These are phyloP conservation scores for Penicillium salamii DNA, from an alignment of 495 filamentous ascomycete genomes.

Conservation along the genomic window DNA sequence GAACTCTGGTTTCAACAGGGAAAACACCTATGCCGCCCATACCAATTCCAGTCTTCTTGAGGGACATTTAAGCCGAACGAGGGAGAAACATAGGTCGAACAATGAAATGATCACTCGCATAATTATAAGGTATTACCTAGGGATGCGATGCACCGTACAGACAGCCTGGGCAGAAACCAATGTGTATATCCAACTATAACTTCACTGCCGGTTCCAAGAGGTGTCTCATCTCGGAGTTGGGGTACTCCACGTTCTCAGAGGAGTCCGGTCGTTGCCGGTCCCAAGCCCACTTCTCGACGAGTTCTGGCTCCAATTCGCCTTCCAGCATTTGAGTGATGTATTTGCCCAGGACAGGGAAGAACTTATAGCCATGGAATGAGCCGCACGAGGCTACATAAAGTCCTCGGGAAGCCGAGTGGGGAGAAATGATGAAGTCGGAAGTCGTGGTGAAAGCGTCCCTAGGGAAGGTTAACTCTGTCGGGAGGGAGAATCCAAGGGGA, in stretches of 20 bases:
- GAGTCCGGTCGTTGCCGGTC: constrained; percentile 45
- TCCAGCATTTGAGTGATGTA: constrained; percentile 57
- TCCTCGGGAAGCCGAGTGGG: constrained; percentile 48
- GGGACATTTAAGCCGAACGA: too few species aligned
- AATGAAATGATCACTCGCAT: too few species aligned
- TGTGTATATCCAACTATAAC: constrained; percentile 28
- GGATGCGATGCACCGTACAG: too few species aligned
- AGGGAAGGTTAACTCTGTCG: too few species aligned
- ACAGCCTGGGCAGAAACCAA: too few species aligned
- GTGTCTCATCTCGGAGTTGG: constrained; percentile 35
- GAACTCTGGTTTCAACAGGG: too few species aligned
- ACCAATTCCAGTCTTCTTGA: too few species aligned
- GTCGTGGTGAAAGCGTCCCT: constrained; percentile 44
- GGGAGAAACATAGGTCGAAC: too few species aligned
- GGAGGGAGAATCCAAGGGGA: constrained; percentile 3
- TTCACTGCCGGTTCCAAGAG: constrained; percentile 29
- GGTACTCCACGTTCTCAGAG: constrained; percentile 33
- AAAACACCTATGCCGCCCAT: too few species aligned
- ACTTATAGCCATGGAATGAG: constrained; percentile 56
- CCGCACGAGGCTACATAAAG: constrained; percentile 51
- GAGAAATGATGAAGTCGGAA: constrained; percentile 56
- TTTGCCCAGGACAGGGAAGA: constrained; percentile 57
- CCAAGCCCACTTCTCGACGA: constrained; percentile 54
- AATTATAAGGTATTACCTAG: too few species aligned
- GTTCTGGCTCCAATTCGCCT: constrained; percentile 39